Evolutionary conservation across 306 rosid genomes (phyloP).

Genomic region (Quercus rubra): DNA sequence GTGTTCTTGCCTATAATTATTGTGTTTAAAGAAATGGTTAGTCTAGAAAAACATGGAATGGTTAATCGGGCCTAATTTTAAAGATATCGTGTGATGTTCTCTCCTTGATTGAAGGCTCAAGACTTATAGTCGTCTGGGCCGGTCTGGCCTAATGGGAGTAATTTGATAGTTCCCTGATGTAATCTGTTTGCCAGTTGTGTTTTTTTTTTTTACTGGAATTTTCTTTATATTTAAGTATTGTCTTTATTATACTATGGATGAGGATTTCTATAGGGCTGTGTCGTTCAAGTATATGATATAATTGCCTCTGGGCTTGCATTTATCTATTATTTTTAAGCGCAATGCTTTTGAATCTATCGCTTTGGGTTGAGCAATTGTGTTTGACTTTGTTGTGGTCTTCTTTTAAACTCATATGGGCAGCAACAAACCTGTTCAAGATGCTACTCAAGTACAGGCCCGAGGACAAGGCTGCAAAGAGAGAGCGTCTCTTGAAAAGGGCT

Average conservation of each 20-base stretch:
- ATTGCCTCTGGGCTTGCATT: no score
- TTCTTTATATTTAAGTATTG: neutral
- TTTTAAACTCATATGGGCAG: conserved; percentile 26
- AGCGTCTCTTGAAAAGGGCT: conserved; percentile 68
- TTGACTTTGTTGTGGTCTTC: neutral
- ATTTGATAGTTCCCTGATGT: neutral
- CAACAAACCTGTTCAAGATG: conserved; percentile 70
- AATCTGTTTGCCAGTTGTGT: neutral
- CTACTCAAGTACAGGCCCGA: conserved; percentile 78
- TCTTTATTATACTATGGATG: no score
- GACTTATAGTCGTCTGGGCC: neutral
- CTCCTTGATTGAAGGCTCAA: neutral
- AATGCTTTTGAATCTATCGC: neutral
- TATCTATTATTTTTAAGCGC: no score
- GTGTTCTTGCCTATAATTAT: neutral
- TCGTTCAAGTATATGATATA: neutral
- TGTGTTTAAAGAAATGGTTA: no score
- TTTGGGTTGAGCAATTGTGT: neutral
- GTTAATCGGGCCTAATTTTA: no score
- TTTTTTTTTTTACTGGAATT: neutral
- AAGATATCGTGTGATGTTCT: neutral
- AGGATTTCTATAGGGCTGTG: no score
- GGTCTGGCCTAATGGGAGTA: neutral
- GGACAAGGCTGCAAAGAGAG: conserved; percentile 76
- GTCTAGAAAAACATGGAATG: no score